Base-by-base conservation (phyloP, 2,329 filamentous ascomycete genomes). In the Pseudocercospora musae region DNA sequence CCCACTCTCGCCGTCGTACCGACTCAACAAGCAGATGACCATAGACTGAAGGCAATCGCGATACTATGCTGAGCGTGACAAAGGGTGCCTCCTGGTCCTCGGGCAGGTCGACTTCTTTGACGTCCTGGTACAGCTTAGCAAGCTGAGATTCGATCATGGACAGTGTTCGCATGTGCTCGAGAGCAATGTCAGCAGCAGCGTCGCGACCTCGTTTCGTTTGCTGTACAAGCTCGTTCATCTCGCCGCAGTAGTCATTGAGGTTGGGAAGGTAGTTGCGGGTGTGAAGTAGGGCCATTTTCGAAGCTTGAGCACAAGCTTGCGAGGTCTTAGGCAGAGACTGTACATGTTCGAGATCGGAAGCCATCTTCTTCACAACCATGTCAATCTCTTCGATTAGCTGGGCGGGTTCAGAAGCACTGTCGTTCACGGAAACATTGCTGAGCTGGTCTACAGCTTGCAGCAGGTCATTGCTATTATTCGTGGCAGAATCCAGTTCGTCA, bases 11-110 rank as follows among this genome's bases (percentile, higher is more conserved):
- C 21, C 95, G 88, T 61, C 91, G 86, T 44, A 97, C 86, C 15
- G 92, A 89, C 77, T 99, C 95, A 3, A 91, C 85, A 20, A 96
- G 80, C 62, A 96, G 90, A 2, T 92, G 93, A 0, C 93, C 93
- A 74, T 98, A 99, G 70, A 96, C 87, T 60, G 89, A 89, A 0
- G 95, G 95, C 29, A 98, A 84, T 66, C 93, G 87, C 48, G 93
- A 88, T 37, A 97, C 88, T 21, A 91, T 82, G 18, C 88, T 87
- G 21, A 99, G 82, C 44, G 91, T 85, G 66, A 96, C 89, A 73
- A 97, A 93, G 0, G 90, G 89, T 31, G 91, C 87, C 72, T 90
- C 83, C 50, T 91, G 90, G 63, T 95, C 90, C 62, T 90, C 85
- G 7, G 89, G 86, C 54, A 91, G 82, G 66, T 89, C 88, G 49